Evolutionary conservation across 2,329 filamentous ascomycete genomes (phyloP), one percentile per base, ranked within the genome.

Genomic region (Rhexocercosporidium sp.): DNA sequence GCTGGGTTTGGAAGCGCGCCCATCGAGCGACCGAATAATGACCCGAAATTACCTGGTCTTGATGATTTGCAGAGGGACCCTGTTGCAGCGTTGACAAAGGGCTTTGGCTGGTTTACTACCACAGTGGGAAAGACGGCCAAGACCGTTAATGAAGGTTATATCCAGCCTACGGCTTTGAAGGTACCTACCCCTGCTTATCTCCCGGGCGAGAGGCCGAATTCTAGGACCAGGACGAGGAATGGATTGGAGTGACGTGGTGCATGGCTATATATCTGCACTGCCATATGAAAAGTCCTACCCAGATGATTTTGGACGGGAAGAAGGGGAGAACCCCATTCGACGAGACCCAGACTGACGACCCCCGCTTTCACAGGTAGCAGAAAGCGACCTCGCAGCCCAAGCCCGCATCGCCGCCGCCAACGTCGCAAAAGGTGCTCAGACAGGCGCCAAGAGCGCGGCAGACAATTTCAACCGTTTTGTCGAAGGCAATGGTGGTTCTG

Each of bases 61-160:
- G 91, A 96, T 64, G 95, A 98, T 64, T 88, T 98, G 76, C 93
- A 97, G 79, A 92, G 90, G 77, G 96, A 99, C 77, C 94, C 96
- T 0, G 84, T 98, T 70, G 94, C 88, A 0, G 94, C 95, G 18
- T 80, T 99, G 73, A 93, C 90, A 31, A 97, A 97, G 80, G 92
- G 95, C 0, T 96, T 98, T 75, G 95, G 95, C 9, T 98, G 96
- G 94, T 93, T 98, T 76, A 88, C 93, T 20, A 91, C 88, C 39
- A 94, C 93, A 14, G 93, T 98, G 49, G 90, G 89, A 29, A 97
- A 96, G 84, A 92, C 92, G 71, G 96, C 94, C 44, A 96, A 97
- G 83, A 92, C 88, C 18, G 91, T 97, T 27, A 97, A 97, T 78
- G 91, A 96, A 72, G 88, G 91, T 39, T 97, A 93, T 81, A 93